These are phyloP conservation scores for Bassia scoparia DNA, from an alignment of 148 eudicot species.

Conservation along the genomic window DNA sequence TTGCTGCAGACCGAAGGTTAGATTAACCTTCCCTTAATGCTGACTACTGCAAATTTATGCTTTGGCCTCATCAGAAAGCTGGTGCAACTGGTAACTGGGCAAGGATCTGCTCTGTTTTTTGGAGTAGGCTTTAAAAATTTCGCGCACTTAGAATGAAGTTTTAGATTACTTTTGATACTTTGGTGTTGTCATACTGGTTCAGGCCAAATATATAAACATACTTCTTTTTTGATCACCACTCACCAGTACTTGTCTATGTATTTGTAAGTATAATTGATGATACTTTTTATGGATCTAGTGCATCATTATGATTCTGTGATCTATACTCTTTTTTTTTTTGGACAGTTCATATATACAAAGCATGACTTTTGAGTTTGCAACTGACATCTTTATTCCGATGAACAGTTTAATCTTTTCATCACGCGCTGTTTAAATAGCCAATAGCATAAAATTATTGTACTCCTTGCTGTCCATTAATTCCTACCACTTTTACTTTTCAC, in stretches of 20 bases:
- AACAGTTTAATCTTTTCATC: too few relatives aligned
- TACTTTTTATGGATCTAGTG: not conserved
- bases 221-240: not conserved
- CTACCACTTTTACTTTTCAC: too few relatives aligned
- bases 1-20: conserved; percentile 13
- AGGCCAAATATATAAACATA: too few relatives aligned
- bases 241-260: conserved; percentile 6
- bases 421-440: too few relatives aligned
- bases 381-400: too few relatives aligned
- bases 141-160: conserved; percentile 13
- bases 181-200: too few relatives aligned
- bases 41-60: conserved; percentile 11
- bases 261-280: conserved; percentile 6
- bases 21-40: conserved; percentile 10
- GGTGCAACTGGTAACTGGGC: conserved; percentile 12
- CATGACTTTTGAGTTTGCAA: not conserved
- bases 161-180: too few relatives aligned
- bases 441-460: too few relatives aligned
- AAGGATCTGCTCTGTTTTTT: conserved; percentile 16
- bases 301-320: not conserved
- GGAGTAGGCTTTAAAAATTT: conserved; percentile 8
- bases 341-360: not conserved
- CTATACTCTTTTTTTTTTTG: not conserved
- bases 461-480: too few relatives aligned
- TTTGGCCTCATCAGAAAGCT: not conserved